Base-by-base conservation (phyloP, 345 rosid species). In the Pugionium dolabratum region DNA sequence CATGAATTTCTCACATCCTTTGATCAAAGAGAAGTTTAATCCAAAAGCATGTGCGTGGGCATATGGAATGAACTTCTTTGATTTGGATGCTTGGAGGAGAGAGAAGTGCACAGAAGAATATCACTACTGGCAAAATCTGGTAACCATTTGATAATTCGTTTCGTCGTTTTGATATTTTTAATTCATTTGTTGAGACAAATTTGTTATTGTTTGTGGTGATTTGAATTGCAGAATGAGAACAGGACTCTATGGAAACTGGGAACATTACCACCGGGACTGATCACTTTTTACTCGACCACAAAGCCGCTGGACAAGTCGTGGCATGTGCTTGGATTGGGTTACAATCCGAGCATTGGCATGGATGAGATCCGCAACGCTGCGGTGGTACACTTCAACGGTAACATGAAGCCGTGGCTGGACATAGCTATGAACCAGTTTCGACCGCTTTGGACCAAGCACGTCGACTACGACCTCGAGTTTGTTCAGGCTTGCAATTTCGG, bases 41-140 rank as follows among this genome's bases (percentile, higher is more conserved):
- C 99, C 99, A 3, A 94, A 94, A 83, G 95, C 99, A 0, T 94
- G 99, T 28, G 97, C 97, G 0, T 94, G 99, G 97, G 99, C 95
- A 3, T 90, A 90, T 78, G 99, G 97, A 59, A 94, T 94, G 99
- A 94, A 94, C 78, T 94, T 94, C 85, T 94, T 94, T 46, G 99
- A 94, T 78, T 81, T 90, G 77, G 97, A 90, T 86, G 96, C 97
- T 72, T 94, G 99, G 99, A 86, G 99, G 58, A 85, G 83, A 77
- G 96, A 94, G 76, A 94, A 94, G 66, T 90, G 99, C 85, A 94
- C 99, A 27, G 97, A 94, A 79, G 88, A 94, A 60, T 94, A 94
- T 74, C 97, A 94, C 61, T 94, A 94, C 78, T 94, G 99, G 99
- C 97, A 94, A 81, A 85, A 86, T 70, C 82, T 82, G 88, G 97